phyloP scores from a whole-genome alignment of 176 grass and related monocot species.

The Rhipidocladum racemiflorum region DNA sequence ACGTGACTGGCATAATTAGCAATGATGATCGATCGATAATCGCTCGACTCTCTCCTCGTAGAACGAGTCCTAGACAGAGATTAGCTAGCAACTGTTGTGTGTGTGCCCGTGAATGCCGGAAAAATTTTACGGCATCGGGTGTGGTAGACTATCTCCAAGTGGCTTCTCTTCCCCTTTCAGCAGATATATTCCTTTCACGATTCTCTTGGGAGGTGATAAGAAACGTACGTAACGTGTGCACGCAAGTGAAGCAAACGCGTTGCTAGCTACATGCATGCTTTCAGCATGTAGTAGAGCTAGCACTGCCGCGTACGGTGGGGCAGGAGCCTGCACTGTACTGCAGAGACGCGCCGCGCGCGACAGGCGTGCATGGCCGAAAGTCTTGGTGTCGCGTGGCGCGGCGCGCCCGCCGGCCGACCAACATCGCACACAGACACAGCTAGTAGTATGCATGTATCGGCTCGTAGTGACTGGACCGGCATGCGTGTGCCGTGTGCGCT shows the following conservation, averaged over 20 bases:
- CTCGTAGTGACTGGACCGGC: background rate
- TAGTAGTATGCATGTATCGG: background rate
- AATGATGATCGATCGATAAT: constrained; percentile 20
- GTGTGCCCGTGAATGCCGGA: background rate
- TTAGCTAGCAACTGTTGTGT: background rate
- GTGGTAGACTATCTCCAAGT: too few relatives aligned
- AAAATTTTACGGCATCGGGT: too few relatives aligned
- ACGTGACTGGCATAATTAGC: constrained; percentile 28
- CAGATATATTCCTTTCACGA: too few relatives aligned
- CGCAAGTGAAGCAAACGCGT: background rate
- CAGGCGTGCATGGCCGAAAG: constrained; percentile 20
- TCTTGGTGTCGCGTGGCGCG: constrained; percentile 10
- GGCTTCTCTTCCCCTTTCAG: too few relatives aligned
- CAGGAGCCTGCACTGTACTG: background rate
- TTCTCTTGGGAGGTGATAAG: too few relatives aligned
- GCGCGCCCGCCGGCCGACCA: background rate
- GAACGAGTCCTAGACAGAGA: background rate
- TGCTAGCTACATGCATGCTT: too few relatives aligned
- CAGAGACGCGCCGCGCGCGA: constrained; percentile 9
- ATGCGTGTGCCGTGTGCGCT: constrained; percentile 19
- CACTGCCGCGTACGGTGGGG: background rate
- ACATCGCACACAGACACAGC: background rate
- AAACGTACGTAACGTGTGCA: background rate
- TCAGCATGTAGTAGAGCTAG: too few relatives aligned
- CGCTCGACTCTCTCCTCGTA: too few relatives aligned